A percentile compares a stretch with the other conserved stretches of the same genome.
Conservation (phyloP, 192 early-diverging fungal genomes). For the Backusella australiensis region DNA sequence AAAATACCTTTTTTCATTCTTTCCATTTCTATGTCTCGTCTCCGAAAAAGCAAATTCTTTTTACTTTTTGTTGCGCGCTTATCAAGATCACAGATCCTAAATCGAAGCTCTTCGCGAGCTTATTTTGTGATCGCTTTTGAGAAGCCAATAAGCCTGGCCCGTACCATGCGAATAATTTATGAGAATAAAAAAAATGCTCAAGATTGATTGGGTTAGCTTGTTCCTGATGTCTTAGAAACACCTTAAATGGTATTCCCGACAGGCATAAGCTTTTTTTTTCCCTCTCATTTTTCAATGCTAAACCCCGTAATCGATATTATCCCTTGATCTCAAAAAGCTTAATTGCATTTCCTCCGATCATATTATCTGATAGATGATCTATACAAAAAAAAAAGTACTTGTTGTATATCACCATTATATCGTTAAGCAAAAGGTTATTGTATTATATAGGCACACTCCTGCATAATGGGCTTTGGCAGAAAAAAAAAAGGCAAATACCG, state of each 20-base stretch:
- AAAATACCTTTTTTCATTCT: no score
- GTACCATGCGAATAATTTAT: not conserved
- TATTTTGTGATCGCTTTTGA: not conserved
- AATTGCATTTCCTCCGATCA: no score
- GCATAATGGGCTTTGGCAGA: not conserved
- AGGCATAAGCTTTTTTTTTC: not conserved
- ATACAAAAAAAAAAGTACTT: not conserved
- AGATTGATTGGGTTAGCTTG: not conserved
- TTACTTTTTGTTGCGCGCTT: no score
- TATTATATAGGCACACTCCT: not conserved
- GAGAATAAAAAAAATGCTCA: not conserved
- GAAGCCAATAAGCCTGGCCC: not conserved
- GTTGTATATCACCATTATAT: not conserved
- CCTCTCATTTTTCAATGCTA: not conserved
- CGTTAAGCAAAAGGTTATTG: not conserved
- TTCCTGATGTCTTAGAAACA: not conserved
- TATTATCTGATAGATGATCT: not conserved
- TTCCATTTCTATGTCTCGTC: no score
- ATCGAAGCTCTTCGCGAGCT: not conserved
- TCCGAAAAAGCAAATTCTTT: no score
- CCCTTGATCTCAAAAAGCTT: not conserved
- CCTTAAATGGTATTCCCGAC: not conserved
- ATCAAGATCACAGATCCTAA: no score
- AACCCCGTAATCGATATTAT: no score
- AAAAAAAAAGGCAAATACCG: not conserved